A percentile compares a stretch with the other conserved stretches of the same genome.
These are phyloP conservation scores for Fusarium luffae DNA, from an alignment of 2,329 filamentous ascomycete genomes.

Conservation along the genomic window DNA sequence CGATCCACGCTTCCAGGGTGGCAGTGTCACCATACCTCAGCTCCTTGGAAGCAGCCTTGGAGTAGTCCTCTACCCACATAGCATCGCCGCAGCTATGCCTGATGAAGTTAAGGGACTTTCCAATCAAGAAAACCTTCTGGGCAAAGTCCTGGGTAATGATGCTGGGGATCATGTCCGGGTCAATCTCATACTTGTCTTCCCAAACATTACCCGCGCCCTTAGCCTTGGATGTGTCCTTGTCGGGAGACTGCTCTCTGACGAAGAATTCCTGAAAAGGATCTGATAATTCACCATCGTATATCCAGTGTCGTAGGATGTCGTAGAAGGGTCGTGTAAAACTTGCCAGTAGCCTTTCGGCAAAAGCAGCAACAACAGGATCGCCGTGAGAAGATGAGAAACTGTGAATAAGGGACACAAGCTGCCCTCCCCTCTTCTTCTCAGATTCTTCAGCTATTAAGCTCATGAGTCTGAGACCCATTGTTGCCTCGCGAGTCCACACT, in stretches of 20 bases:
- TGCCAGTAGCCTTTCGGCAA: constrained; percentile 87
- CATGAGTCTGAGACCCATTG: constrained; percentile 93
- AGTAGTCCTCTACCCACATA: constrained; percentile 95
- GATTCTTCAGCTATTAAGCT: constrained; percentile 94
- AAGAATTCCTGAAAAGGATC: constrained; percentile 98
- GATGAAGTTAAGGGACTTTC: constrained; percentile 98
- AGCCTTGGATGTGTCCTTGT: constrained; percentile 61
- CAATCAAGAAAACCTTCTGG: constrained; percentile 95
- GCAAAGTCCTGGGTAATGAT: constrained; percentile 95
- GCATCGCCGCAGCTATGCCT: constrained; percentile 94
- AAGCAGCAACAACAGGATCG: constrained; percentile 91
- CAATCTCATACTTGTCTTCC: constrained; percentile 96
- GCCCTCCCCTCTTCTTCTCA: constrained; percentile 82
- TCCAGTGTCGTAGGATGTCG: constrained; percentile 95
- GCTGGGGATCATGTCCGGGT: constrained; percentile 86
- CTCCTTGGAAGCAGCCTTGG: constrained; percentile 91
- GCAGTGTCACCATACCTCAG: constrained; percentile 93
- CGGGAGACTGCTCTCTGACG: constrained; percentile 78
- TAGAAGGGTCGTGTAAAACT: constrained; percentile 96
- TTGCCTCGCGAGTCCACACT: constrained; percentile 96
- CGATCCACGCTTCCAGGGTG: constrained; percentile 90
- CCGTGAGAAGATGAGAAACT: constrained; percentile 93
- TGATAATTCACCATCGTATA: constrained; percentile 97
- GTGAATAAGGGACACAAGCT: constrained; percentile 93
- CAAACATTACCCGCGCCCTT: constrained; percentile 87